A percentile compares a stretch with the other conserved stretches of the same genome.
Conservation (phyloP, 345 rosid genomes). For the Lepidium africanum region DNA sequence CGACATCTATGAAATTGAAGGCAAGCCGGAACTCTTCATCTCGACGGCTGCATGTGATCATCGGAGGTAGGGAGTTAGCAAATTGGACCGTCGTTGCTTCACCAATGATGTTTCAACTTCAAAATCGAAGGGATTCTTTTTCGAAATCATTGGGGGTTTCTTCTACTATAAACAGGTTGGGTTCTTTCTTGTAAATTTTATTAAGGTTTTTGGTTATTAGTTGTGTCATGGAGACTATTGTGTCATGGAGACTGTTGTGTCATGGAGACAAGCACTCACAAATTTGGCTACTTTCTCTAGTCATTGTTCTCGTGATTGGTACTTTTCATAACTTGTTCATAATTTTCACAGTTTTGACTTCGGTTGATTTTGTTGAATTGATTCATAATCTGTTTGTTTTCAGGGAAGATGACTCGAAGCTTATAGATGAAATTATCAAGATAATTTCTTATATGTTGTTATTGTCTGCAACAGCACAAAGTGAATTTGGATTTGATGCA, state of each 20-base stretch:
- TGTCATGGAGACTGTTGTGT: slow-evolving; percentile 3
- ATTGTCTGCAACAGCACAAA: neutral
- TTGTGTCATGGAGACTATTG: too few relatives aligned
- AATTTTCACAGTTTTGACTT: neutral
- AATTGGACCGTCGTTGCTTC: too few relatives aligned
- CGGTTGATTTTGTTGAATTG: neutral
- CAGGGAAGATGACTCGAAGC: slow-evolving; percentile 14
- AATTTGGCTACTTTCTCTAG: slow-evolving; percentile 4
- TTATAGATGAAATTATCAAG: slow-evolving; percentile 12
- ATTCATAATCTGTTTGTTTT: neutral
- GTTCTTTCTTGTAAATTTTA: too few relatives aligned
- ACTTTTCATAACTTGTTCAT: neutral
- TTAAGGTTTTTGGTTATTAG: too few relatives aligned
- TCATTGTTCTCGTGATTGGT: slow-evolving; percentile 6
- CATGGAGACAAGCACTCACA: slow-evolving; percentile 16
- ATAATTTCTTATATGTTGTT: neutral
- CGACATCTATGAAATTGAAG: too few relatives aligned
- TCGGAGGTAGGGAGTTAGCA: too few relatives aligned
- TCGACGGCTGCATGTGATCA: too few relatives aligned
- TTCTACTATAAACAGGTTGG: too few relatives aligned
- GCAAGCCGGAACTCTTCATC: too few relatives aligned
- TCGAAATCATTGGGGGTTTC: too few relatives aligned
- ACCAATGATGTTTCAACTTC: too few relatives aligned
- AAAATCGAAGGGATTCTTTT: too few relatives aligned
- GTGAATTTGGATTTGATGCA: slow-evolving; percentile 17